These are phyloP conservation scores for Gentiana dahurica DNA, from an alignment of 257 asterid species.

Conservation along the genomic window DNA sequence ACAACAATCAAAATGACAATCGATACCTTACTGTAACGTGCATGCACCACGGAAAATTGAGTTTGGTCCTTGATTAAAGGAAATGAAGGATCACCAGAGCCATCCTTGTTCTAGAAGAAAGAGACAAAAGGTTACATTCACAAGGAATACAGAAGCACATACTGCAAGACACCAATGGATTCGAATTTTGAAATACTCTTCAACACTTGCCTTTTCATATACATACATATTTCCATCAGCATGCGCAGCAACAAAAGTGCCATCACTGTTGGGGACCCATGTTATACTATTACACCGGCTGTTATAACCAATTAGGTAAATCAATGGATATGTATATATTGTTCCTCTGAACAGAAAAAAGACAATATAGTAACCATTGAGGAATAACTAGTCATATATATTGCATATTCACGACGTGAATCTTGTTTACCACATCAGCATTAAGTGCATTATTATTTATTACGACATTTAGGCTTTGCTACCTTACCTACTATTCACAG, in stretches of 20 bases:
- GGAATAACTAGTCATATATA: neutral
- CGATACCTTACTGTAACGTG: conserved; percentile 90
- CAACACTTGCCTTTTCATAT: conserved; percentile 86
- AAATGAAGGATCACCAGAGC: conserved; percentile 92
- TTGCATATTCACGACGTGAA: neutral
- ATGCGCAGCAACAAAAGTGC: conserved; percentile 81
- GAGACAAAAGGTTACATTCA: neutral
- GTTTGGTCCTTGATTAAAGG: conserved; percentile 88
- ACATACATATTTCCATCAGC: conserved; percentile 85
- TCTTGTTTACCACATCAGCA: too few species aligned
- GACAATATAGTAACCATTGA: too few species aligned
- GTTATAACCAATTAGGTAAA: conserved; percentile 26
- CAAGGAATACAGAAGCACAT: neutral
- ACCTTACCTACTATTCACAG: conserved; percentile 49
- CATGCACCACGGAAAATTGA: conserved; percentile 90
- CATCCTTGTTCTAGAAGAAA: conserved; percentile 70
- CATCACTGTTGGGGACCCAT: conserved; percentile 94
- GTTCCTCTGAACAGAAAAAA: too few species aligned
- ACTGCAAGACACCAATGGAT: neutral
- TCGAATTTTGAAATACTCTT: neutral
- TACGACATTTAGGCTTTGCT: neutral
- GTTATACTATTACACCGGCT: conserved; percentile 88
- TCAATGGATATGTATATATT: too few species aligned
- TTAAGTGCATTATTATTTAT: too few species aligned
- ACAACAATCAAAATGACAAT: neutral